phyloP scores from a whole-genome alignment of 257 asterid genomes.

The Solanum chiquidenum region DNA sequence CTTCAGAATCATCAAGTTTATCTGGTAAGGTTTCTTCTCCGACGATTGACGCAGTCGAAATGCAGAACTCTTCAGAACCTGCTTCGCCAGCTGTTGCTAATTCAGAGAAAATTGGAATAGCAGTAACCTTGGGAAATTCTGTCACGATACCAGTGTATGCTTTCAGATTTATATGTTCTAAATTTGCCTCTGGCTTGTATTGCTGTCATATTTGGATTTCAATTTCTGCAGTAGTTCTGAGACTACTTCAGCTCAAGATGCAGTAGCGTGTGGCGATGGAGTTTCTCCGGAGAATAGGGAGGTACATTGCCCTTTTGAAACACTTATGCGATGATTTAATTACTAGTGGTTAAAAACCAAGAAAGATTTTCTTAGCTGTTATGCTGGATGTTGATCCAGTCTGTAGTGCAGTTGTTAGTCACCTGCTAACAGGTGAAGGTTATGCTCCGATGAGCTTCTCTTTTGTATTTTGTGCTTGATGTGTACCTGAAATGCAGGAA shows the following conservation, averaged over 20 bases:
- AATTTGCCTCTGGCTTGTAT: slow-evolving; percentile 2
- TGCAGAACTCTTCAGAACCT: slow-evolving; percentile 29
- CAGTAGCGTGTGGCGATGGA: slow-evolving; percentile 21
- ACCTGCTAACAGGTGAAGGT: neutral
- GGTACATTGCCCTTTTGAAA: slow-evolving; percentile 28
- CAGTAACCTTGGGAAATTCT: slow-evolving; percentile 18
- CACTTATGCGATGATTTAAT: neutral
- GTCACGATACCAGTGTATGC: slow-evolving; percentile 36
- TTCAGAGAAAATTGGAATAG: slow-evolving; percentile 23
- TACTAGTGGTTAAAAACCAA: neutral
- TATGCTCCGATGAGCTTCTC: neutral
- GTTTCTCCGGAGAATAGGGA: slow-evolving; percentile 27
- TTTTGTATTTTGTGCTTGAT: neutral
- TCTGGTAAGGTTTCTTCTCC: slow-evolving; percentile 32
- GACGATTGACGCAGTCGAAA: slow-evolving; percentile 20
- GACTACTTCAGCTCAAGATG: slow-evolving; percentile 32
- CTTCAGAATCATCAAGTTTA: slow-evolving; percentile 35
- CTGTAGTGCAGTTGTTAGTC: neutral
- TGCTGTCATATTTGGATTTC: neutral
- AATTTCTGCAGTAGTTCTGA: slow-evolving; percentile 36
- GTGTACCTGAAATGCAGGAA: slow-evolving; percentile 34
- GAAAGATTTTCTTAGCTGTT: neutral
- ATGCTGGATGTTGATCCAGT: neutral
- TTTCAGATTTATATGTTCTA: neutral
- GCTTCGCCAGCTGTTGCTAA: slow-evolving; percentile 23